Evolutionary conservation across 2,329 filamentous ascomycete species (phyloP).

Genomic region (Purpureocillium takamizusanense): DNA sequence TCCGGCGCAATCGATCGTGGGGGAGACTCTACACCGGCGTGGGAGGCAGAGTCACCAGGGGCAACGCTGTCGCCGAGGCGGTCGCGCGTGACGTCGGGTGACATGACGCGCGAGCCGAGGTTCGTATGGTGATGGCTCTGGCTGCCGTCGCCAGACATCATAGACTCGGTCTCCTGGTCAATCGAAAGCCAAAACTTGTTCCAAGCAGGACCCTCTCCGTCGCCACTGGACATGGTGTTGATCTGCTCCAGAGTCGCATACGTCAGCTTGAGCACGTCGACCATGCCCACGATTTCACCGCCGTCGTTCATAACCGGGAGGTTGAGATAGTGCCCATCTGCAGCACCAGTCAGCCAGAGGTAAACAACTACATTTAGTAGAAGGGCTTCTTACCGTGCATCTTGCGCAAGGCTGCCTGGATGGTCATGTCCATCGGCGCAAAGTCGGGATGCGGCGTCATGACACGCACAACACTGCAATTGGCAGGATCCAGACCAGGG

Average conservation of each 20-base stretch:
- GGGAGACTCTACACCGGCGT: conserved; percentile 74
- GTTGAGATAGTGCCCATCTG: conserved; percentile 97
- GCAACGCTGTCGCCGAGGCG: conserved; percentile 73
- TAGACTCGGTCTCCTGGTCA: conserved; percentile 88
- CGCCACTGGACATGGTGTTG: conserved; percentile 84
- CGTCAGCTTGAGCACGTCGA: conserved; percentile 94
- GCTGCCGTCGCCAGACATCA: conserved; percentile 86
- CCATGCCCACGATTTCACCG: conserved; percentile 98
- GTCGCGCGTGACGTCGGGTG: conserved; percentile 67
- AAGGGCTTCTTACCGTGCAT: conserved; percentile 73
- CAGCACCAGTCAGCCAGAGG: conserved; percentile 7
- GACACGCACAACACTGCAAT: conserved; percentile 94
- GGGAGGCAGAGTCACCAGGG: conserved; percentile 90
- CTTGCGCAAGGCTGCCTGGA: conserved; percentile 93
- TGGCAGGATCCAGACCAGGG: conserved; percentile 84
- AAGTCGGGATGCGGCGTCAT: conserved; percentile 99
- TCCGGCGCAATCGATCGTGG: conserved; percentile 53
- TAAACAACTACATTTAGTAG: conserved; percentile 6
- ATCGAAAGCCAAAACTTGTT: conserved; percentile 99
- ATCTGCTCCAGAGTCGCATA: conserved; percentile 97
- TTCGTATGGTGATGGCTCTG: conserved; percentile 58
- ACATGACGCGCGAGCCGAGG: conserved; percentile 65
- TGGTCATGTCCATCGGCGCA: conserved; percentile 97
- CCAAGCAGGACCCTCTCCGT: conserved; percentile 94
- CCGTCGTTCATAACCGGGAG: conserved; percentile 95